phyloP scores from a whole-genome alignment of 1,139 yeast species.

The Geotrichum bryndzae region DNA sequence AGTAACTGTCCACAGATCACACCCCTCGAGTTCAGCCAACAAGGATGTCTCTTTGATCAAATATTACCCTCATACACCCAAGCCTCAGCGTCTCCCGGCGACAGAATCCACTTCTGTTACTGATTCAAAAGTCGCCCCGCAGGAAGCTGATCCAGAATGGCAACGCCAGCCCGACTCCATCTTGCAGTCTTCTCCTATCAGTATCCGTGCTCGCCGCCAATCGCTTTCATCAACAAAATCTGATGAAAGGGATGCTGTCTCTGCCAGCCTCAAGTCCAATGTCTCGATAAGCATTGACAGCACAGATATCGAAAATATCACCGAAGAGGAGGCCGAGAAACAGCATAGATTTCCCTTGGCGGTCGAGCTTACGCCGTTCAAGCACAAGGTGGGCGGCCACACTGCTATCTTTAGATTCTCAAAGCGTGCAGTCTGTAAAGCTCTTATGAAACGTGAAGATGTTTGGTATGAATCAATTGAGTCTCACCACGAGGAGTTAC shows the following conservation, averaged over 20 bases:
- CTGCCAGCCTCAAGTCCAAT: slow-evolving; percentile 3
- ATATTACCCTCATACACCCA: slow-evolving; percentile 54
- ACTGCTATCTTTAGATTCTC: slow-evolving; percentile 93
- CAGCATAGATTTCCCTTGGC: slow-evolving; percentile 36
- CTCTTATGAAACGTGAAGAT: slow-evolving; percentile 82
- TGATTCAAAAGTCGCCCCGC: neutral
- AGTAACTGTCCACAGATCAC: slow-evolving; percentile 1
- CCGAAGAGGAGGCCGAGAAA: slow-evolving; percentile 7
- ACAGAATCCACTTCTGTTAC: neutral
- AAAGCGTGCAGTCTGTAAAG: slow-evolving; percentile 91
- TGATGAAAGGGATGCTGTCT: neutral
- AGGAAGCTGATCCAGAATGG: neutral
- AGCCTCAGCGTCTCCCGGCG: slow-evolving; percentile 12
- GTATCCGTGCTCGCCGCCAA: neutral
- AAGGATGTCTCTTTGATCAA: slow-evolving; percentile 53
- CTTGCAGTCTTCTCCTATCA: neutral
- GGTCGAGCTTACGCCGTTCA: slow-evolving; percentile 81
- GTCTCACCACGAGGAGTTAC: slow-evolving; percentile 62
- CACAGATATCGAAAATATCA: slow-evolving; percentile 1
- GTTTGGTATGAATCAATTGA: slow-evolving; percentile 88
- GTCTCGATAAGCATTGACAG: slow-evolving; percentile 4
- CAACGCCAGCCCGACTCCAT: neutral
- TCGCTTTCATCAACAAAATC: neutral
- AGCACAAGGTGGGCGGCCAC: slow-evolving; percentile 95
- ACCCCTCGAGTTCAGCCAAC: slow-evolving; percentile 7